These are phyloP conservation scores for Hanseniaspora occidentalis DNA, from an alignment of 805 yeast species.

Conservation along the genomic window DNA sequence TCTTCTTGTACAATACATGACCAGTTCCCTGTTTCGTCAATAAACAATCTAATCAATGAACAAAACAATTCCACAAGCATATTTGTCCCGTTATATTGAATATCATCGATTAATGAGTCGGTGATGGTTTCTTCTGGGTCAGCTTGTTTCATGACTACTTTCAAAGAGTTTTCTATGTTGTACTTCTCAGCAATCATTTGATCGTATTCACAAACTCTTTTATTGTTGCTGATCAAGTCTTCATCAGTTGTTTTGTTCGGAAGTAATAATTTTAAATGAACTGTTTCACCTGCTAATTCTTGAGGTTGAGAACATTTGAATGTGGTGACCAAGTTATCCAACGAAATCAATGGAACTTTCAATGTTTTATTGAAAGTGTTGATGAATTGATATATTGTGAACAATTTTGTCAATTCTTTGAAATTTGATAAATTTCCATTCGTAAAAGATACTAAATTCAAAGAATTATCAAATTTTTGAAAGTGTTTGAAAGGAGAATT, in stretches of 20 bases:
- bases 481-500: slow-evolving; percentile 9
- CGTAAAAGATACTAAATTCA: slow-evolving; percentile 13
- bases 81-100: slow-evolving; percentile 15
- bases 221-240: background rate
- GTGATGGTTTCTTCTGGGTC: slow-evolving; percentile 10
- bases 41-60: slow-evolving; percentile 20
- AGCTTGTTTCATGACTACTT: slow-evolving; percentile 11
- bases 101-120: slow-evolving; percentile 17
- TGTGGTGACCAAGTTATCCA: slow-evolving; percentile 20
- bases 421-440: slow-evolving; percentile 3
- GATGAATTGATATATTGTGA: slow-evolving; percentile 22
- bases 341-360: slow-evolving; percentile 15
- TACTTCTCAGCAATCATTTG: slow-evolving; percentile 10
- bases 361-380: slow-evolving; percentile 17
- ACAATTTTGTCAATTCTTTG: slow-evolving; percentile 13
- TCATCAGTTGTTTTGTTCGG: background rate
- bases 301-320: slow-evolving; percentile 19
- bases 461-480: slow-evolving; percentile 12
- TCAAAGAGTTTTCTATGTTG: slow-evolving; percentile 7
- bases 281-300: slow-evolving; percentile 19
- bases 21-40: slow-evolving; percentile 25
- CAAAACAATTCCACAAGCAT: slow-evolving; percentile 19
- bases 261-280: slow-evolving; percentile 6
- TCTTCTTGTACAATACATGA: slow-evolving; percentile 17
- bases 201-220: slow-evolving; percentile 18